phyloP scores from a whole-genome alignment of 2,329 filamentous ascomycete species.

The Colletotrichum sp. region DNA sequence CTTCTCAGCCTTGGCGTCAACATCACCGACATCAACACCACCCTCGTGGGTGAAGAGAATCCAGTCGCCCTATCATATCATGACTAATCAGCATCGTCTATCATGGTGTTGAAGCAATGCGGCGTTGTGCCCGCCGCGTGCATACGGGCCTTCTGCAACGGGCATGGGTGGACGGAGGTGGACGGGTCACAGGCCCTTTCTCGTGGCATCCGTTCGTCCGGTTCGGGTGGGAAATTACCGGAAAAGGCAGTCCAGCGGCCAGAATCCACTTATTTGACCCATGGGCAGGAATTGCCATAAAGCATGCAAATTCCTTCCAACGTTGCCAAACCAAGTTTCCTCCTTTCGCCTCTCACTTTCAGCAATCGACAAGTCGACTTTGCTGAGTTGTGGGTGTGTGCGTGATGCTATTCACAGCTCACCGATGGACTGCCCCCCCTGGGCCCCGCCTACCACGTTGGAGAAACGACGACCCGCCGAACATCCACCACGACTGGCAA shows the following conservation, averaged over 20 bases:
- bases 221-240: constrained; percentile 30
- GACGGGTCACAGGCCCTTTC: constrained; percentile 25
- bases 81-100: constrained; percentile 9
- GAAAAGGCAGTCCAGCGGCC: constrained; percentile 18
- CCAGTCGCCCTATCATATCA: constrained; percentile 82
- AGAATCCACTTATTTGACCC: constrained; percentile 23
- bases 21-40: constrained; percentile 99
- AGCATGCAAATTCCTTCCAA: constrained; percentile 14
- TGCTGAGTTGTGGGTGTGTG: constrained; percentile 1
- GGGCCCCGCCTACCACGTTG: background rate
- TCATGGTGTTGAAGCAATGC: background rate
- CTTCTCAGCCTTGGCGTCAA: constrained; percentile 99
- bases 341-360: background rate
- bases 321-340: constrained; percentile 9
- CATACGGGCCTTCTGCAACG: background rate
- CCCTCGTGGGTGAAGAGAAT: constrained; percentile 99
- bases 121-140: background rate
- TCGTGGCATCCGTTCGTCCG: constrained; percentile 45
- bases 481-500: background rate
- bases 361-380: background rate
- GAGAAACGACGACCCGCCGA: background rate
- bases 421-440: constrained; percentile 6
- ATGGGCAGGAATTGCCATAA: constrained; percentile 18
- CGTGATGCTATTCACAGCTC: constrained; percentile 4
- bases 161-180: constrained; percentile 8